phyloP scores from a whole-genome alignment of 2,329 filamentous ascomycete genomes.

The Arthroderma uncinatum region DNA sequence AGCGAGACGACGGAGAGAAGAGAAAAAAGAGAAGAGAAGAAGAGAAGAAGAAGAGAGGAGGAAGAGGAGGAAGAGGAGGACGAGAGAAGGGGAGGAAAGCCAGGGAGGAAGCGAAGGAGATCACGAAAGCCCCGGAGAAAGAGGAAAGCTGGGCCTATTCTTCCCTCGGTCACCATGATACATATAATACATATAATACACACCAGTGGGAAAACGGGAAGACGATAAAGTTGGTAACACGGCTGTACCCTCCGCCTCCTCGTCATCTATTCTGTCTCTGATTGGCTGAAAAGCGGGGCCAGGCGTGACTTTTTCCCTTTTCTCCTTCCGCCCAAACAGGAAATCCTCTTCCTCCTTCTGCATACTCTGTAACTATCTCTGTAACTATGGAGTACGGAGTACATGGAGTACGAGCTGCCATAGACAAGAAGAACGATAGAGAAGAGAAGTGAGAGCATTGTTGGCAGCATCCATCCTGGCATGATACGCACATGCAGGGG shows the following conservation, averaged over 20 bases:
- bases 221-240: background rate
- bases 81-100: too few species aligned
- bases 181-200: too few species aligned
- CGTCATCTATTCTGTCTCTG: background rate
- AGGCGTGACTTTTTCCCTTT: too few species aligned
- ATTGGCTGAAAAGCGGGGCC: background rate
- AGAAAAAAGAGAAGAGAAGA: background rate
- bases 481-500: constrained; percentile 2
- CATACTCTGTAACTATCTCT: background rate
- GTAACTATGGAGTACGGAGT: background rate
- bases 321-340: background rate
- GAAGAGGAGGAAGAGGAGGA: background rate
- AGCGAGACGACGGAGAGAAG: background rate
- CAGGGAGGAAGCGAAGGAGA: too few species aligned
- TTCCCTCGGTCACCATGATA: too few species aligned
- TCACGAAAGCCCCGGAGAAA: too few species aligned
- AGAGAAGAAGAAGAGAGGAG: background rate
- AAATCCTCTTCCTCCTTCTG: background rate
- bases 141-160: too few species aligned
- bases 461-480: background rate
- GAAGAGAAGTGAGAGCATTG: background rate
- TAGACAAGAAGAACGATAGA: background rate
- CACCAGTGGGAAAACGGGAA: background rate
- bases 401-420: too few species aligned
- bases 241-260: background rate